A percentile compares a stretch with the other conserved stretches of the same genome.
Evolutionary conservation across 768 basidiomycete species (phyloP).

Genomic region (Lyophyllum semitale): DNA sequence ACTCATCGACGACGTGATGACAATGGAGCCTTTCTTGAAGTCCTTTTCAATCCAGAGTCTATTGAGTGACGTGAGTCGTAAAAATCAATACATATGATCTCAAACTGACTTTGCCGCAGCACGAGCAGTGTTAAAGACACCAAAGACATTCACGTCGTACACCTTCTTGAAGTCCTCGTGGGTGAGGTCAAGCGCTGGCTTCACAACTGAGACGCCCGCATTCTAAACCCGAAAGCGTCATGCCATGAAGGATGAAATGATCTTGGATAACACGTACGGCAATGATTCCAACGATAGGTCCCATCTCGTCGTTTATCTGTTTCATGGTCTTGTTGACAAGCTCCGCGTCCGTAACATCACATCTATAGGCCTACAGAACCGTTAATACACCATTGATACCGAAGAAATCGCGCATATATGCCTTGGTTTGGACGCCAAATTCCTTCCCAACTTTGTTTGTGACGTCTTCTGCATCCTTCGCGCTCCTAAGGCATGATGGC

Average conservation of each 20-base stretch:
- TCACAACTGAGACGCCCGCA: constrained; percentile 63
- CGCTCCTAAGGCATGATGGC: constrained; percentile 33
- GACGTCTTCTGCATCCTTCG: constrained; percentile 48
- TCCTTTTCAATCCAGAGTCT: constrained; percentile 48
- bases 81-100: background rate
- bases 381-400: background rate
- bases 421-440: constrained; percentile 46
- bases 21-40: constrained; percentile 49
- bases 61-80: background rate
- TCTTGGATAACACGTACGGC: constrained; percentile 49
- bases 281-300: constrained; percentile 52
- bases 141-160: constrained; percentile 62
- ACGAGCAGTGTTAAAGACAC: constrained; percentile 64
- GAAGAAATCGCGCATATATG: constrained; percentile 14
- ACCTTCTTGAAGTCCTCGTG: constrained; percentile 56
- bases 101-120: constrained; percentile 53
- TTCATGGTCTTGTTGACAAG: constrained; percentile 44
- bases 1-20: constrained; percentile 68
- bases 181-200: constrained; percentile 59
- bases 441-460: constrained; percentile 48
- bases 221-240: constrained; percentile 36
- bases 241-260: background rate
- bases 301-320: constrained; percentile 50
- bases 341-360: constrained; percentile 55
- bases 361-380: constrained; percentile 52